Base-by-base conservation (phyloP, 2,329 filamentous ascomycete species). In the Colletotrichum lindemuthianum region DNA sequence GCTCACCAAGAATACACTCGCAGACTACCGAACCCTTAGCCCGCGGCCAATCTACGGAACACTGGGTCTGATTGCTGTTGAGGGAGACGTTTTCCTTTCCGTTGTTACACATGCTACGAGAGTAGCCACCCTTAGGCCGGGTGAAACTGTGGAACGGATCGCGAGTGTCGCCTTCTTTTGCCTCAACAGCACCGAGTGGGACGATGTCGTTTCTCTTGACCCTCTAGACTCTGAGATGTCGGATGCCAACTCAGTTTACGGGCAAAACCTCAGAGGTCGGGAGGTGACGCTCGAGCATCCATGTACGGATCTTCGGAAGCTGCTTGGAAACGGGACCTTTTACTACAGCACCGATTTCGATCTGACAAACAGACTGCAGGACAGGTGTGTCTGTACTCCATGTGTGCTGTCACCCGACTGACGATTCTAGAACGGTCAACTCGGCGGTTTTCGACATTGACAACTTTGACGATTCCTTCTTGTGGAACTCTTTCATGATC, bases 401-500 rank as follows among this genome's bases (percentile, higher is more conserved):
- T 60, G 9, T 50, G 43, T 13, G 8, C 15, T 12, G 65, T 66
- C 67, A 72, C 52, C 72, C 55, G 48, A 41, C 40, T 36, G 57
- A 32, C 66, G 68, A 45, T 33, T 36, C 3, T 65, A 93, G 91
- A 71, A 88, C 90, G 12, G 87, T 90, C 60, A 92, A 95, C 74
- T 88, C 88, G 16, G 85, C 89, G 48, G 89, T 91, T 1, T 94
- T 98, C 68, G 92, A 97, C 67, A 93, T 97, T 66, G 93, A 97
- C 74, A 96, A 92, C 72, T 89, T 98, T 67, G 93, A 99, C 76
- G 91, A 93, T 72, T 91, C 92, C 1, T 97, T 97, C 74, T 80
- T 99, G 15, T 99, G 96, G 96, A 99, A 99, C 74, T 96, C 93
- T 4, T 97, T 96, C 78, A 97, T 99, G 93, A 97, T 99, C 71